Evolutionary conservation across 306 rosid species (phyloP), one percentile per base, ranked within the genome.

Genomic region (Castanea sativa): DNA sequence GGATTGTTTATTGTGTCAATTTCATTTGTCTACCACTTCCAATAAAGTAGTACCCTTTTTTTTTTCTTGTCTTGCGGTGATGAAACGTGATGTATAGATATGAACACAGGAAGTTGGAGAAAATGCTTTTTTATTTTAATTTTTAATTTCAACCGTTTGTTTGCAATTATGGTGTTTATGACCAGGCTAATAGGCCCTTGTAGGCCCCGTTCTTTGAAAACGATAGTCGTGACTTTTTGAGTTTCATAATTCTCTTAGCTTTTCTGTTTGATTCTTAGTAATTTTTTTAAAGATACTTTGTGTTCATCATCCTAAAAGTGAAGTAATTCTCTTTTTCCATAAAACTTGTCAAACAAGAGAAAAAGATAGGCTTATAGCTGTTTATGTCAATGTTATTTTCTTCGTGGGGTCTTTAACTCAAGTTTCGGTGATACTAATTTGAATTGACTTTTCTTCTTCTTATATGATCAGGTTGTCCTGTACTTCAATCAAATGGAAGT

Each of bases 401-500:
- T 80, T 43, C 45, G 15, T 14, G 59, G 41, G 35, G 59, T 32
- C 56, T 32, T 60, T 21, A 56, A 73, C 61, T 21, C 32, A 69
- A 35, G 20, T 19, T 71, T 59, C 29, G 70, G 72, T 56, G 30
- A 68, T 80, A 52, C 45, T 41, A 41, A 41, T 69, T 55, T 59
- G 25, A 74, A 72, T 19, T 70, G 76, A 41, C 55, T 72, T 71
- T 72, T 9, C 35, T 16, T 29, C 56, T 20, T 61, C 58, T 38
- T 55, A 38, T 53, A 55, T 81, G 83, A 49, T 81, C 73, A 78
- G 79, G 79, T 83, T 86, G 82, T 81, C 80, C 65, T 69, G 80
- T 35, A 79, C 53, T 81, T 77, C 60, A 81, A 49, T 74, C 88
- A 60, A 85, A 91, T 91, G 98, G 94, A 93, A 79, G 89, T 75